Base-by-base conservation (phyloP, 1,284 basidiomycete genomes). In the Cystobasidium pallidum region DNA sequence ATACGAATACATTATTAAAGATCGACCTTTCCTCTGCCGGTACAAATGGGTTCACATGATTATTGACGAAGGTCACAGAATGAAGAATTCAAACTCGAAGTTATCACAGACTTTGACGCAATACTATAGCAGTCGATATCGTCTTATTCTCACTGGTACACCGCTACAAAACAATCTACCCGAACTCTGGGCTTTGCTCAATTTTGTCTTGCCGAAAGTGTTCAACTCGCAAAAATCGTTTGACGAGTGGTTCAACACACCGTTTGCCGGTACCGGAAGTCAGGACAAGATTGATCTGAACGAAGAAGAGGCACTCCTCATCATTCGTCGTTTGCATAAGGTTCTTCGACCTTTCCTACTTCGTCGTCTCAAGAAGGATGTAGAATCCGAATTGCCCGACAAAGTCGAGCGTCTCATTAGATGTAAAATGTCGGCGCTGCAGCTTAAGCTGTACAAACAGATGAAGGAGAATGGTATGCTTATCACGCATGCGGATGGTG, bases 241-340 rank as follows among this genome's bases (percentile, higher is more conserved):
- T 80, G 96, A 99, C 80, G 96, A 99, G 81, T 99, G 96, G 96
- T 99, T 99, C 86, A 99, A 99, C 83, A 97, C 95, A 1, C 96
- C 96, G 0, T 99, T 99, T 78, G 95, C 96, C 75, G 98, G 95
- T 82, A 94, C 94, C 19, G 95, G 96, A 41, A 89, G 90, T 0
- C 89, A 90, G 24, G 95, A 99, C 82, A 96, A 95, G 86, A 97
- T 99, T 81, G 94, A 97, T 85, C 83, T 99, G 84, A 98, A 96
- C 83, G 96, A 99, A 90, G 96, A 99, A 91, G 96, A 99, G 84
- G 91, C 93, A 2, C 85, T 99, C 65, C 89, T 99, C 70, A 94
- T 99, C 79, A 96, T 99, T 81, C 90, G 94, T 77, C 94, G 96
- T 81, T 83, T 99, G 79, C 96, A 99, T 81, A 99, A 99, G 84